A percentile compares a stretch with the other conserved stretches of the same genome.
Conservation (phyloP, 108 stramenopile genomes). For the Mediolabrus comicus region DNA sequence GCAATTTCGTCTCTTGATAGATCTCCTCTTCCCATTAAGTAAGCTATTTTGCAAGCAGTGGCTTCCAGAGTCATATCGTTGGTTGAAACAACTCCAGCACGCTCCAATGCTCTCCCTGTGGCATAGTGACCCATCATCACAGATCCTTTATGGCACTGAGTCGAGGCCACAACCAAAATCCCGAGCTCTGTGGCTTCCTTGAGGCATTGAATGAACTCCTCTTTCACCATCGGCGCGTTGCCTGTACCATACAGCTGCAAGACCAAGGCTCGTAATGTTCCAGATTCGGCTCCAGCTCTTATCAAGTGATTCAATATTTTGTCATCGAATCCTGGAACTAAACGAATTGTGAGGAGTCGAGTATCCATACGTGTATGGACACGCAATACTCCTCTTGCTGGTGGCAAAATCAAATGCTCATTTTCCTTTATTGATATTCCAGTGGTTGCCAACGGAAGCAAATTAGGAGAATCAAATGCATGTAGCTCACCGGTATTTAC, state of each 20-base stretch:
- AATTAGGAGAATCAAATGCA: constrained; percentile 96
- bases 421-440: constrained; percentile 86
- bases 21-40: constrained; percentile 84
- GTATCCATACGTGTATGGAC: constrained; percentile 90
- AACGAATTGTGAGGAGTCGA: constrained; percentile 75
- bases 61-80: constrained; percentile 98
- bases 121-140: constrained; percentile 92
- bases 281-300: constrained; percentile 36
- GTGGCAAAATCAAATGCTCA: constrained; percentile 70
- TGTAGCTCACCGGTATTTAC: constrained; percentile 79
- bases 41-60: constrained; percentile 85
- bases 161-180: constrained; percentile 87
- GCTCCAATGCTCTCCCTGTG: constrained; percentile 76
- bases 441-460: constrained; percentile 87
- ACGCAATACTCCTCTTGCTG: constrained; percentile 73
- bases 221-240: constrained; percentile 83
- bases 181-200: constrained; percentile 69
- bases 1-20: constrained; percentile 54
- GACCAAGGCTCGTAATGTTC: constrained; percentile 75
- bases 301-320: constrained; percentile 63
- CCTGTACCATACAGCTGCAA: constrained; percentile 97
- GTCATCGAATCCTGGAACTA: constrained; percentile 97
- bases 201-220: constrained; percentile 68
- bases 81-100: constrained; percentile 86
- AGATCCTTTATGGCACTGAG: constrained; percentile 90